A percentile compares a stretch with the other conserved stretches of the same genome.
phyloP scores from a whole-genome alignment of 73 alveolate species.

The Uronychia setigera region DNA sequence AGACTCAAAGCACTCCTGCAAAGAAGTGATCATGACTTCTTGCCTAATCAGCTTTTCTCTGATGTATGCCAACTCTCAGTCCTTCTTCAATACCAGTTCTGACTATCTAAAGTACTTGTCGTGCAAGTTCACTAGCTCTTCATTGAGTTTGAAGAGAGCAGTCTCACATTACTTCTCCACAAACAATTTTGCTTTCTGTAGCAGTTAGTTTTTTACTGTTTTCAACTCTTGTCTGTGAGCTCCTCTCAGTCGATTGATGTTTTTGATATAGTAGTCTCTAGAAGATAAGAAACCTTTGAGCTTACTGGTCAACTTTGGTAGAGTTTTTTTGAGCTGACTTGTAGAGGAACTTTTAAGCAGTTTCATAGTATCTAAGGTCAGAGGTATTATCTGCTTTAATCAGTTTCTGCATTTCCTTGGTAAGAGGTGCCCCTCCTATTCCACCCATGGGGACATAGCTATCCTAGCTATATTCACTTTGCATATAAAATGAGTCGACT shows the following conservation, averaged over 20 bases:
- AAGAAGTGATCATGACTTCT: background rate
- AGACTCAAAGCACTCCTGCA: background rate
- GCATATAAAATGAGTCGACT: background rate
- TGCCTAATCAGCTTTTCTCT: background rate
- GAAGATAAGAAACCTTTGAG: background rate
- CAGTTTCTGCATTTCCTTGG: background rate
- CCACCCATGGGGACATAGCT: background rate
- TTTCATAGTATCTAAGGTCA: background rate
- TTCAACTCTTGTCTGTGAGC: constrained; percentile 1
- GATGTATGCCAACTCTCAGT: background rate
- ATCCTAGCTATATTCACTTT: background rate
- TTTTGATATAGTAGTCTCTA: background rate
- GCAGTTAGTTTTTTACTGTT: background rate
- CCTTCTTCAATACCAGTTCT: background rate
- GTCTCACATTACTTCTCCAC: background rate
- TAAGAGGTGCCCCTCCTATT: background rate
- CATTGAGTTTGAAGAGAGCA: background rate
- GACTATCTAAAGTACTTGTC: background rate
- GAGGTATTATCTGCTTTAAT: background rate
- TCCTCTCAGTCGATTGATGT: background rate
- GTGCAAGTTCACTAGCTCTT: background rate
- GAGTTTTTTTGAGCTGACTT: no score
- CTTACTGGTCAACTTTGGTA: no score
- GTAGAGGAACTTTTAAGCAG: background rate
- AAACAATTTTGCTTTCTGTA: background rate